A percentile compares a stretch with the other conserved stretches of the same genome.
phyloP scores from a whole-genome alignment of 257 asterid species.

The Striga asiatica region DNA sequence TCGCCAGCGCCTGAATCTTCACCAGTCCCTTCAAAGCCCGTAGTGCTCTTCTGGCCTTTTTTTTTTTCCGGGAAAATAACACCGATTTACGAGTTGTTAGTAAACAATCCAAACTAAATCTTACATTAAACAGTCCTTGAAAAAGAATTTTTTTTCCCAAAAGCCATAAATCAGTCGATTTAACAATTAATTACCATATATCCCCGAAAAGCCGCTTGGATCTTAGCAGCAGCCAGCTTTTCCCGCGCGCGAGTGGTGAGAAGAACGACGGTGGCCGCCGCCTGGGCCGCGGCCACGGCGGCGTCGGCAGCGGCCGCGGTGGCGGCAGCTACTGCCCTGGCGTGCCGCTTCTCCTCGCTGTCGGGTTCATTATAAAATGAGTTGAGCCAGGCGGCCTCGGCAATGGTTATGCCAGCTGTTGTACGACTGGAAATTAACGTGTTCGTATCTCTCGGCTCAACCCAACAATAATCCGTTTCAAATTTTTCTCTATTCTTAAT shows the following conservation, averaged over 20 bases:
- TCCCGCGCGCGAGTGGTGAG: slow-evolving; percentile 34
- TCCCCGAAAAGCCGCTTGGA: slow-evolving; percentile 56
- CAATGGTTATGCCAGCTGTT: slow-evolving; percentile 54
- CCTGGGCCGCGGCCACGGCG: slow-evolving; percentile 59
- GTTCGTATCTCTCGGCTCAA: neutral
- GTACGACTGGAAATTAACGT: slow-evolving; percentile 17
- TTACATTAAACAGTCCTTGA: too few species aligned
- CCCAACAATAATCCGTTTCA: slow-evolving; percentile 11
- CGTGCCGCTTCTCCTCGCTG: slow-evolving; percentile 47
- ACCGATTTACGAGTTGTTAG: neutral
- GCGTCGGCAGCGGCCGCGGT: slow-evolving; percentile 78
- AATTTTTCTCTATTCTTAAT: slow-evolving; percentile 16
- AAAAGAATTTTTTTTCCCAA: too few species aligned
- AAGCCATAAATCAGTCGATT: too few species aligned
- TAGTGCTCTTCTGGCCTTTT: slow-evolving; percentile 57
- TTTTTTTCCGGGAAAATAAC: neutral
- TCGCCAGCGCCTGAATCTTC: slow-evolving; percentile 52
- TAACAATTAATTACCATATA: slow-evolving; percentile 40
- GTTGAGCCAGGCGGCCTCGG: slow-evolving; percentile 62
- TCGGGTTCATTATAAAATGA: slow-evolving; percentile 33
- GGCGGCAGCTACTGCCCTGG: slow-evolving; percentile 70
- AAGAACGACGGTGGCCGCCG: slow-evolving; percentile 53
- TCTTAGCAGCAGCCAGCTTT: slow-evolving; percentile 38
- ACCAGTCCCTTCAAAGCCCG: slow-evolving; percentile 61
- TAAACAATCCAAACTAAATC: neutral